Base-by-base conservation (phyloP, 2,329 filamentous ascomycete species). In the Neobulgaria alba region DNA sequence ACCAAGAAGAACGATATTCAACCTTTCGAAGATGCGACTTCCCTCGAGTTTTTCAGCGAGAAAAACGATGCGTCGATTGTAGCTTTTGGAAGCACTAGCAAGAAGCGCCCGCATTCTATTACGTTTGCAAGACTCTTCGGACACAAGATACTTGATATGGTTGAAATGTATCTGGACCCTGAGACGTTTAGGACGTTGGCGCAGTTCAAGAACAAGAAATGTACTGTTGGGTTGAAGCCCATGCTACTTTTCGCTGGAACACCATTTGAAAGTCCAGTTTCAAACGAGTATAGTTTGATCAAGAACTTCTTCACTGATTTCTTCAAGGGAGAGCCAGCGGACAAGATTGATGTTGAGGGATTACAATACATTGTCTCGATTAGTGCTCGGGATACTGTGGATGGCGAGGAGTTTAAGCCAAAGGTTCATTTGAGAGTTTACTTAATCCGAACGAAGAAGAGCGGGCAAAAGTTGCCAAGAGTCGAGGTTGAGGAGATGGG, bases 401-500 rank as follows among this genome's bases (percentile, higher is more conserved):
- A 60, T 21, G 63, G 63, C 47, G 63, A 64, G 39, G 67, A 69
- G 33, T 61, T 60, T 20, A 77, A 77, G 60, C 75, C 77, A 12
- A 63, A 63, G 20, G 71, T 82, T 45, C 74, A 76, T 61, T 60
- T 95, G 55, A 79, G 92, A 45, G 81, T 85, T 59, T 96, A 95
- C 65, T 75, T 88, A 54, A 82, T 96, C 54, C 72, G 74, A 56
- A 96, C 92, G 36, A 85, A 85, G 73, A 83, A 82, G 59, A 87
- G 82, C 52, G 88, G 88, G 5, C 85, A 92, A 63, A 85, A 82
- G 57, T 69, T 96, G 33, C 92, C 92, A 5, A 78, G 88, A 40
- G 85, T 98, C 14, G 90, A 96, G 62, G 74, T 96, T 42, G 88
- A 95, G 63, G 89, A 95, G 68, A 93, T 95, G 68, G 90, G 92